Evolutionary conservation across 2,329 filamentous ascomycete genomes (phyloP), one percentile per base, ranked within the genome.

Genomic region (Cladosporium sp.): DNA sequence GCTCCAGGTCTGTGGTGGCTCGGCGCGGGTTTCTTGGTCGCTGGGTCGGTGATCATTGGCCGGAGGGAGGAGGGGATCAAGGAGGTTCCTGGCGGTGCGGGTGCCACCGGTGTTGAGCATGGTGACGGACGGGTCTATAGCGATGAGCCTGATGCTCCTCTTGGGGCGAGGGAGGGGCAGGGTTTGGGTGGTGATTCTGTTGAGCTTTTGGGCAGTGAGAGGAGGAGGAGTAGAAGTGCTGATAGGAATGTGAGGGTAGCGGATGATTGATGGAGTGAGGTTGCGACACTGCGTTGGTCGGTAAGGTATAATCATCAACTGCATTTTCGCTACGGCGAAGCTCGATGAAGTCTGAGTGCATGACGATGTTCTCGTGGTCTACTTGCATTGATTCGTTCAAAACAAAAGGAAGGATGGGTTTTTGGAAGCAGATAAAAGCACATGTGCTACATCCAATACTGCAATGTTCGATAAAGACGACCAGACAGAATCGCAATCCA

Each of bases 1-100:
- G 13, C 11, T 13, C 4, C 30, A 66, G 63, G 80, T 8, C 70
- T 89, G 36, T 92, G 88, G 88, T 91, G 86, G 82, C 70, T 83
- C 4, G 88, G 88, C 11, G 88, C 88, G 0, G 73, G 79, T 3
- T 69, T 91, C 61, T 73, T 92, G 8, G 84, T 91, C 1, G 84
- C 79, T 0, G 88, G 88, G 2, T 90, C 88, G 57, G 86, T 92
- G 38, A 84, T 92, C 53, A 86, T 91, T 56, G 87, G 88, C 2
- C 75, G 80, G 50, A 81, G 88, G 59, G 84, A 86, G 52, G 83
- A 84, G 62, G 65, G 57, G 48, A n/a, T n/a, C n/a, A 68, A 66
- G 53, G 63, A 68, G 22, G 58, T 47, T n/a, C 18, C 30, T n/a
- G 57, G 48, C 9, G 52, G 43, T 50, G 56, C 54, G 7, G 56